Evolutionary conservation across 176 grass and related monocot species (phyloP).

Genomic region (Oryza rufipogon): DNA sequence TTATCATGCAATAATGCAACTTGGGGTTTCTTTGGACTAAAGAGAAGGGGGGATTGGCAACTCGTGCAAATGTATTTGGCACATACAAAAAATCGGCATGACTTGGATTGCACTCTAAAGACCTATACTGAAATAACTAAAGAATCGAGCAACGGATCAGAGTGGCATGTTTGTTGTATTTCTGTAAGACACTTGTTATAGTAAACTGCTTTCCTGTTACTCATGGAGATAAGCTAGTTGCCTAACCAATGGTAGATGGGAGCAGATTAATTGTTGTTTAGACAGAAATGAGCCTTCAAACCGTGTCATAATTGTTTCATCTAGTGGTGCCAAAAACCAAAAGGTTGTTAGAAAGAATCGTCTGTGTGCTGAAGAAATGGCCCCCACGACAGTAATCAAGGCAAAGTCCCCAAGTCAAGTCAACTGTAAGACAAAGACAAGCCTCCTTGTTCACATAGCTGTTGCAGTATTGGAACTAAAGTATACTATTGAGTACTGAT

Average conservation of each 20-base stretch:
- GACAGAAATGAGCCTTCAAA: too few relatives aligned
- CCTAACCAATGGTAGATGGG: conserved; percentile 5
- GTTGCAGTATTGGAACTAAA: neutral
- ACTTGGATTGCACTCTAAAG: neutral
- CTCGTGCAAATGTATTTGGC: neutral
- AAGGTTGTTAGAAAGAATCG: neutral
- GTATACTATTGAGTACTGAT: neutral
- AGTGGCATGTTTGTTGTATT: neutral
- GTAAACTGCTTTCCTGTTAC: neutral
- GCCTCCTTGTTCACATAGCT: neutral
- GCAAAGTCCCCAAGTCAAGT: neutral
- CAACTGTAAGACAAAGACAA: conserved; percentile 28
- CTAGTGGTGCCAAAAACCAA: too few relatives aligned
- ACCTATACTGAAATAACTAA: neutral
- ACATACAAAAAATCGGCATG: neutral
- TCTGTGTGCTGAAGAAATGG: neutral
- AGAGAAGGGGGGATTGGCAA: neutral
- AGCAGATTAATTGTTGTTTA: too few relatives aligned
- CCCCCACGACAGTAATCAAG: neutral
- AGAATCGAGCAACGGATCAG: neutral
- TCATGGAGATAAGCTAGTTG: neutral
- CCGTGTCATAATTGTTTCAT: too few relatives aligned
- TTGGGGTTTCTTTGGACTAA: neutral
- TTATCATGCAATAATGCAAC: conserved; percentile 14
- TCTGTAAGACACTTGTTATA: neutral